phyloP scores from a whole-genome alignment of 805 yeast species.

The Ogataea trehaloabstinens region DNA sequence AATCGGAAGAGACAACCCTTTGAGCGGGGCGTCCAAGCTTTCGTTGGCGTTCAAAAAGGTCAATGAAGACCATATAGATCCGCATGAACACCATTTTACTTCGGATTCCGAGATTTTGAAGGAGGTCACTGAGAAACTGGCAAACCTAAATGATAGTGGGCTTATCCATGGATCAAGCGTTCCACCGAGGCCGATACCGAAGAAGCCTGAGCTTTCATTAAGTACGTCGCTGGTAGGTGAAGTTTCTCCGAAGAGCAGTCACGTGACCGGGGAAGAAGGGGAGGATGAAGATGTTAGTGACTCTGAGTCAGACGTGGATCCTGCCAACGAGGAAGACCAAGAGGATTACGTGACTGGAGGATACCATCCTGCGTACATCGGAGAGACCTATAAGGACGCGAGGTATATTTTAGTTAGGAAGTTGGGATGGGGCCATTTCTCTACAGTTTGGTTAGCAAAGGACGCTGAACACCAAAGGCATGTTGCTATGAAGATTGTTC shows the following conservation, averaged over 20 bases:
- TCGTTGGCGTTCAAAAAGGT: conserved; percentile 29
- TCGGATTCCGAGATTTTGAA: conserved; percentile 26
- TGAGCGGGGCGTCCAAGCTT: conserved; percentile 24
- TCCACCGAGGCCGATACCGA: background rate
- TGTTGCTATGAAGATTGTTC: conserved; percentile 92
- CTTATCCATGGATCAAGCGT: conserved; percentile 10
- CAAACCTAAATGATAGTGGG: conserved; percentile 22
- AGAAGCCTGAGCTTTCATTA: background rate
- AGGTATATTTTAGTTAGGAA: conserved; percentile 82
- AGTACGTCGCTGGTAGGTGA: background rate
- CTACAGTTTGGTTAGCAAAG: conserved; percentile 90
- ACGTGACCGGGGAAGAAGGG: background rate
- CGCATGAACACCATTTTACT: conserved; percentile 23
- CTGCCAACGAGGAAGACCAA: conserved; percentile 73
- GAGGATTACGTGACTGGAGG: conserved; percentile 92
- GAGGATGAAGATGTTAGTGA: conserved; percentile 36
- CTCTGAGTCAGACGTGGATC: conserved; percentile 32
- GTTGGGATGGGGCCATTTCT: conserved; percentile 98
- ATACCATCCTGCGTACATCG: conserved; percentile 89
- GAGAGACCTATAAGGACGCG: conserved; percentile 71
- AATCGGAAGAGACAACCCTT: background rate
- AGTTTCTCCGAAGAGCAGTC: background rate
- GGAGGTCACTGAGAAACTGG: conserved; percentile 28
- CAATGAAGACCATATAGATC: conserved; percentile 18
- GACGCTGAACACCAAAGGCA: conserved; percentile 57